Percentiles rank a stretch among this genome's conserved stretches.
Conservation (phyloP, 805 yeast species). For the Cyberlindnera galapagoensis region DNA sequence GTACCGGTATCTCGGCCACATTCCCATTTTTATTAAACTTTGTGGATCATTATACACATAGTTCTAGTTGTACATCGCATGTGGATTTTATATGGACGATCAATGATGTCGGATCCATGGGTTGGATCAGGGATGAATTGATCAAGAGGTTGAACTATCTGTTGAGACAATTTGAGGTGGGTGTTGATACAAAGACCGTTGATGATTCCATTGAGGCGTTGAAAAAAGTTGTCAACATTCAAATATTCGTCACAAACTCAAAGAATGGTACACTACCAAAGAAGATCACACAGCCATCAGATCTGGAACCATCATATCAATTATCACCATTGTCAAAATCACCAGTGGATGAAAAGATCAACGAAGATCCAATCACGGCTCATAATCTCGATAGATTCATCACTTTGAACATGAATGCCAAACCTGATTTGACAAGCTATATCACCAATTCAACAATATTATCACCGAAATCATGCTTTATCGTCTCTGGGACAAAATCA, state of each 20-base stretch:
- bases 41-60: slow-evolving; percentile 7
- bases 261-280: slow-evolving; percentile 7
- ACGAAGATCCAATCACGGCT: neutral
- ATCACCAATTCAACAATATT: slow-evolving; percentile 3
- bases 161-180: too few relatives aligned
- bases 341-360: neutral
- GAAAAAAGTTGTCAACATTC: slow-evolving; percentile 8
- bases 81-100: slow-evolving; percentile 43
- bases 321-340: neutral
- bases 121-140: slow-evolving; percentile 37
- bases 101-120: slow-evolving; percentile 26
- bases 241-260: slow-evolving; percentile 27
- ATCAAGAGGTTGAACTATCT: neutral
- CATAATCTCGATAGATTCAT: too few relatives aligned
- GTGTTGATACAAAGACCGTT: neutral
- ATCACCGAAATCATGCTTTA: slow-evolving; percentile 31
- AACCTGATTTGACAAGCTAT: slow-evolving; percentile 12
- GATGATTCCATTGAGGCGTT: too few relatives aligned
- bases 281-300: neutral
- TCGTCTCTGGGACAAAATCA: slow-evolving; percentile 40
- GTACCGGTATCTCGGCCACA: slow-evolving; percentile 47
- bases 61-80: slow-evolving; percentile 17
- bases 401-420: slow-evolving; percentile 10
- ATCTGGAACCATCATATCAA: neutral
- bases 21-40: slow-evolving; percentile 35